Conservation (phyloP, 345 rosid genomes). For the Boechera divaricarpa region DNA sequence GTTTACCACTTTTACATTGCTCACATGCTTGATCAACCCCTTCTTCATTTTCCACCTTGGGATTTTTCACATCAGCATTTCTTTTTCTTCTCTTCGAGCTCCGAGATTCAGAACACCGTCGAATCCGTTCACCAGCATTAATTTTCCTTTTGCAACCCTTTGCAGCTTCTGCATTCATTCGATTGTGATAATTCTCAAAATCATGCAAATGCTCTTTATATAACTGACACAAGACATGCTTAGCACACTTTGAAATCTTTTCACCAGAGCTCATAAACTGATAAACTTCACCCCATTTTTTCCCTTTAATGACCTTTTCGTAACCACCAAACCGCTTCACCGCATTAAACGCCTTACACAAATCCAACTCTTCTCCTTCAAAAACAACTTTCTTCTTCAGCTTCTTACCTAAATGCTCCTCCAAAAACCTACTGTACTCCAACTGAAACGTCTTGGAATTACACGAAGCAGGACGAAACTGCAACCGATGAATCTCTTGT, state of each 20-base stretch:
- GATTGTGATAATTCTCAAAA: constrained; percentile 70
- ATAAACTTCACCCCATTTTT: constrained; percentile 89
- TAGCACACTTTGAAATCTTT: constrained; percentile 83
- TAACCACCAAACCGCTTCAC: constrained; percentile 93
- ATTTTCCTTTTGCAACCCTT: constrained; percentile 63
- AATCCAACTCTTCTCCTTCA: constrained; percentile 87
- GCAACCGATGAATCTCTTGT: constrained; percentile 96
- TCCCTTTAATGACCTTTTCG: constrained; percentile 70
- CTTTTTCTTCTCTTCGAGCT: constrained; percentile 63
- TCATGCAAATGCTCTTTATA: constrained; percentile 82
- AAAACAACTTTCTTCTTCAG: constrained; percentile 74
- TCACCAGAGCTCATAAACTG: constrained; percentile 65
- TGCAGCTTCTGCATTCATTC: constrained; percentile 49
- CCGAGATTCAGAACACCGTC: constrained; percentile 40
- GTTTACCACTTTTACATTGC: constrained; percentile 86
- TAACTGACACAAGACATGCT: constrained; percentile 83
- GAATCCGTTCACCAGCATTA: constrained; percentile 42
- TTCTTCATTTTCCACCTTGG: constrained; percentile 51
- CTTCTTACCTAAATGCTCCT: constrained; percentile 73
- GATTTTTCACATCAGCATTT: constrained; percentile 48
- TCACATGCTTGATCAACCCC: constrained; percentile 79
- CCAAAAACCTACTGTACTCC: constrained; percentile 83
- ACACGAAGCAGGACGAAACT: constrained; percentile 84
- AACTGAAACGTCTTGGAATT: constrained; percentile 87
- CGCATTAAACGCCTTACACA: constrained; percentile 85